These are phyloP conservation scores for Thoreauomyces humboldtii DNA, from an alignment of 192 early-diverging fungal species.

Conservation along the genomic window DNA sequence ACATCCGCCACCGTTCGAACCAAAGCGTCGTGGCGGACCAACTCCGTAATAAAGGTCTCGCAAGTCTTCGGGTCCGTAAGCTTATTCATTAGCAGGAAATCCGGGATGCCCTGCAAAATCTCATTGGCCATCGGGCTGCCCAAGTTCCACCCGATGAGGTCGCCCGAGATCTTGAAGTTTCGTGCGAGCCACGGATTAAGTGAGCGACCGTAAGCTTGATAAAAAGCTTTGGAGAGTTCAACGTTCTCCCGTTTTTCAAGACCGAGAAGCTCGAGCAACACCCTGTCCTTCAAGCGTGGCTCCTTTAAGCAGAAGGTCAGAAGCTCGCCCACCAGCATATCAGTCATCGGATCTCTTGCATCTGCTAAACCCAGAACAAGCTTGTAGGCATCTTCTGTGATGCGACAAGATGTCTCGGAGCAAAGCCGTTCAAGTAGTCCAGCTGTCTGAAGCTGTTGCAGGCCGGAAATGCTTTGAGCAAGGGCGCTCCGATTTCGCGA, in stretches of 20 bases:
- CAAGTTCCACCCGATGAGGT: background rate
- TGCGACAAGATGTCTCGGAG: too few species aligned
- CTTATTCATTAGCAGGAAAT: conserved; percentile 12
- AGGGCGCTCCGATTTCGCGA: background rate
- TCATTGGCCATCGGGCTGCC: background rate
- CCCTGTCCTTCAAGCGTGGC: background rate
- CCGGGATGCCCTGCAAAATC: conserved; percentile 18
- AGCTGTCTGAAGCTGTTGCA: conserved; percentile 17
- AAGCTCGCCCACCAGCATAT: background rate
- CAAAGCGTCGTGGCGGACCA: background rate
- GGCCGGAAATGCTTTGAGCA: conserved; percentile 17
- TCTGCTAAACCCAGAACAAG: background rate
- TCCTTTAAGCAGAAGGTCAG: conserved; percentile 3
- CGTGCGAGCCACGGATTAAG: conserved; percentile 16
- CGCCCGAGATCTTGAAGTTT: background rate
- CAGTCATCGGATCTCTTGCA: background rate
- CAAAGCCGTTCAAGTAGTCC: conserved; percentile 12
- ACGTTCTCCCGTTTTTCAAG: too few species aligned
- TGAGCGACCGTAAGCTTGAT: conserved; percentile 13
- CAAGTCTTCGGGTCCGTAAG: background rate
- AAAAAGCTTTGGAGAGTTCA: too few species aligned
- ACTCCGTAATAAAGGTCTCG: background rate
- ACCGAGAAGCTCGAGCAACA: conserved; percentile 1
- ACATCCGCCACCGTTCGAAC: background rate
- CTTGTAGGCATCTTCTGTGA: background rate